These are phyloP conservation scores for Paramecium biaurelia DNA, from an alignment of 73 alveolate genomes.

Conservation along the genomic window DNA sequence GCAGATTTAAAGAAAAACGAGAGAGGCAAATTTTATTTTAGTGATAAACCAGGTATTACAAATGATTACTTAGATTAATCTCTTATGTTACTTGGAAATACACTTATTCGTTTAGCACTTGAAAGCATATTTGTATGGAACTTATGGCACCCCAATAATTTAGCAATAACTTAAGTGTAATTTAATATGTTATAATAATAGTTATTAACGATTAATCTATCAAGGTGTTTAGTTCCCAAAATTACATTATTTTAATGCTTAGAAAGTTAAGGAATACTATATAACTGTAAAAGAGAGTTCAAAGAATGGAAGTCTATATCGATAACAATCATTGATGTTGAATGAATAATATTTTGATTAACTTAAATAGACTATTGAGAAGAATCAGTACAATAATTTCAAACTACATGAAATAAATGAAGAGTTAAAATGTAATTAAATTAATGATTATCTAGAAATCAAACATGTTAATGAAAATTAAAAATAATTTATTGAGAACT, in stretches of 20 bases:
- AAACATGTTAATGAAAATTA: neutral
- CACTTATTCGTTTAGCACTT: neutral
- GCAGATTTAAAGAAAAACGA: neutral
- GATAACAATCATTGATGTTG: neutral
- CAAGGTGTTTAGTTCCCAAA: conserved; percentile 26
- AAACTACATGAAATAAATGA: conserved; percentile 9
- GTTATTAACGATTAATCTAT: neutral
- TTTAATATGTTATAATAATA: neutral
- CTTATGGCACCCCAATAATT: conserved; percentile 13
- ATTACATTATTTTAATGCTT: conserved; percentile 1
- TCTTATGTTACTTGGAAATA: conserved; percentile 3
- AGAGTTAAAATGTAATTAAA: neutral
- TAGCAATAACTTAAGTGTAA: neutral
- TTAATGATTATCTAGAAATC: neutral
- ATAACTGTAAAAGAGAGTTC: neutral
- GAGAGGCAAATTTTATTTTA: conserved; percentile 14
- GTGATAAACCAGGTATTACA: neutral
- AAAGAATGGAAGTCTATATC: neutral
- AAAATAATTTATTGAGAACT: conserved; percentile 4
- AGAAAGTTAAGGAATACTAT: conserved; percentile 32
- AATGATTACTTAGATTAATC: neutral
- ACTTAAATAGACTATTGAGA: neutral
- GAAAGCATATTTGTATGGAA: conserved; percentile 37
- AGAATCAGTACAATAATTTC: neutral
- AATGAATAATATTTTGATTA: neutral